Evolutionary conservation across 2,329 filamentous ascomycete genomes (phyloP).

Genomic region (Stagonosporopsis chrysanthemi): DNA sequence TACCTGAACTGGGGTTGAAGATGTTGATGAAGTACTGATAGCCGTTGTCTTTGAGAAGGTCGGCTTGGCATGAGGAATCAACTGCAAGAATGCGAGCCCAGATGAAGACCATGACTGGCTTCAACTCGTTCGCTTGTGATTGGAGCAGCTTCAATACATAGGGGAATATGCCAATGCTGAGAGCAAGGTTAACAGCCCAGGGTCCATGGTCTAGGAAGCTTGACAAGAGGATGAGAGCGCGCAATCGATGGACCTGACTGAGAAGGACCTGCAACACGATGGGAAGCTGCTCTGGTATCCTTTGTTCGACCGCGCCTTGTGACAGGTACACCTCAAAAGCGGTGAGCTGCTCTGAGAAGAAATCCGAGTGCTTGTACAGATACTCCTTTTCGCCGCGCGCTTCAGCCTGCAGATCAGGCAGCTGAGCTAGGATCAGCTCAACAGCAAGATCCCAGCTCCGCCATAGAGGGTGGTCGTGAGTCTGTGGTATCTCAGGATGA

Average conservation of each 20-base stretch:
- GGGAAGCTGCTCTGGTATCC: conserved; percentile 90
- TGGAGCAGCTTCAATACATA: conserved; percentile 98
- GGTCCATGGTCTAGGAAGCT: conserved; percentile 94
- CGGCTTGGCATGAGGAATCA: conserved; percentile 89
- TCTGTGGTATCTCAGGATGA: conserved; percentile 89
- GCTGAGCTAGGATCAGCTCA: conserved; percentile 89
- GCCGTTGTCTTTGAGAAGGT: conserved; percentile 94
- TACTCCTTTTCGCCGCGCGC: conserved; percentile 79
- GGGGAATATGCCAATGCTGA: conserved; percentile 98
- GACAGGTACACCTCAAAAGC: conserved; percentile 96
- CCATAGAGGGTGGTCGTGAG: conserved; percentile 94
- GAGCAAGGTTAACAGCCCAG: conserved; percentile 96
- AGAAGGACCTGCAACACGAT: conserved; percentile 95
- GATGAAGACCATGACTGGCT: conserved; percentile 99
- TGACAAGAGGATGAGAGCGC: conserved; percentile 88
- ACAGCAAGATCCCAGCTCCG: conserved; percentile 97
- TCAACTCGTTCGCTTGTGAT: conserved; percentile 91
- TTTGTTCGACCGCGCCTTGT: conserved; percentile 82
- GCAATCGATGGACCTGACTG: conserved; percentile 91
- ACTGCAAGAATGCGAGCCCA: conserved; percentile 97
- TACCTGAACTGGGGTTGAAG: conserved; percentile 77
- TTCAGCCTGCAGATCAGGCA: conserved; percentile 81
- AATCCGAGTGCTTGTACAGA: conserved; percentile 91
- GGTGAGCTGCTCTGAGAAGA: conserved; percentile 96
- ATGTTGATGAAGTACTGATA: conserved; percentile 97